phyloP scores from a whole-genome alignment of 1,284 basidiomycete species.

The Ustilago hordei region DNA sequence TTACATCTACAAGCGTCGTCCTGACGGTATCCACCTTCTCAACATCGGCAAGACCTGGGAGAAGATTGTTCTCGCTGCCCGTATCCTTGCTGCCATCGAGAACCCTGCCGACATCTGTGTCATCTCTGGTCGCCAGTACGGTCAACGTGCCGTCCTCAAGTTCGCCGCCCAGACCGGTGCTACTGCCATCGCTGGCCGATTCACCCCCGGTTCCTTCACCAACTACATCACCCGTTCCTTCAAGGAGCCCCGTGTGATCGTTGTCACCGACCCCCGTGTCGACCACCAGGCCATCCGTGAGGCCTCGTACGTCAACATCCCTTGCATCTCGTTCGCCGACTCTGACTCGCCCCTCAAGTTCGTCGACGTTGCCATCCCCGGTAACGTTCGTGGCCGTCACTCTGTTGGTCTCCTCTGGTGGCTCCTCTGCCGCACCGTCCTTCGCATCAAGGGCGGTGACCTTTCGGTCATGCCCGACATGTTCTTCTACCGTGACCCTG shows the following conservation, averaged over 20 bases:
- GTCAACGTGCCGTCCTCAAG: conserved; percentile 98
- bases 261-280: conserved; percentile 98
- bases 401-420: conserved; percentile 98
- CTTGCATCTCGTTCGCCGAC: conserved; percentile 98
- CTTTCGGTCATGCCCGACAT: conserved; percentile 99
- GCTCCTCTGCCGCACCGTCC: conserved; percentile 96
- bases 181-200: conserved; percentile 97
- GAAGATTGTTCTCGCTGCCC: conserved; percentile 77
- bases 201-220: conserved; percentile 95
- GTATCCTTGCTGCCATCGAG: conserved; percentile 76
- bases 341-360: conserved; percentile 97
- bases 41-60: conserved; percentile 99
- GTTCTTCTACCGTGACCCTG: conserved; percentile 99
- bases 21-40: conserved; percentile 96
- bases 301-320: conserved; percentile 99
- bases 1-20: conserved; percentile 96
- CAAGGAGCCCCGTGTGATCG: conserved; percentile 98
- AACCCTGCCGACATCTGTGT: conserved; percentile 98
- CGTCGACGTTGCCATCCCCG: conserved; percentile 97
- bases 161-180: conserved; percentile 97
- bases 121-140: conserved; percentile 97
- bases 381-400: conserved; percentile 99
- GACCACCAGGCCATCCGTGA: conserved; percentile 99
- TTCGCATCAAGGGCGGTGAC: conserved; percentile 91
- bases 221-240: conserved; percentile 99